A percentile compares a stretch with the other conserved stretches of the same genome.
Evolutionary conservation across 2,329 filamentous ascomycete genomes (phyloP).

Genomic region (Phoma herbarum): DNA sequence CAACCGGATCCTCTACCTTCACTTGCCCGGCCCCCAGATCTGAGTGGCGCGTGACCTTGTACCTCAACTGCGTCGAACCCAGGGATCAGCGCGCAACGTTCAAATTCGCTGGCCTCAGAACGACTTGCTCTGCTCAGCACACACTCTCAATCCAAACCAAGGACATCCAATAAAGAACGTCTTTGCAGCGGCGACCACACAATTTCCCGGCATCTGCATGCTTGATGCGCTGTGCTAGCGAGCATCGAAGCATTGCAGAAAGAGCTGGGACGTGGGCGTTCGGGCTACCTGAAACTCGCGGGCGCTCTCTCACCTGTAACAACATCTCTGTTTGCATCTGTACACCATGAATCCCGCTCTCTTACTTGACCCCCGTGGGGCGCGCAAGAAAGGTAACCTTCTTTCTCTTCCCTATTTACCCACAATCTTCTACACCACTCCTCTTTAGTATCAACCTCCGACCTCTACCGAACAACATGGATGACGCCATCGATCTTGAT

Average conservation of each 20-base stretch:
- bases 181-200: slow-evolving; percentile 10
- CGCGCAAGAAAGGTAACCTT: slow-evolving; percentile 37
- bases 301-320: slow-evolving; percentile 26
- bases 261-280: slow-evolving; percentile 17
- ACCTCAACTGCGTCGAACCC: slow-evolving; percentile 13
- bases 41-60: slow-evolving; percentile 28
- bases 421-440: not conserved
- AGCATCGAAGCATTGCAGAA: slow-evolving; percentile 22
- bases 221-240: slow-evolving; percentile 24
- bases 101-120: slow-evolving; percentile 2
- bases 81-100: slow-evolving; percentile 7
- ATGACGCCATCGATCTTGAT: slow-evolving; percentile 4
- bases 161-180: not conserved
- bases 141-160: not conserved
- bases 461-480: slow-evolving; percentile 2
- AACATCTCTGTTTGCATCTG: slow-evolving; percentile 10
- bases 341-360: slow-evolving; percentile 37
- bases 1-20: not conserved
- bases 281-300: not conserved
- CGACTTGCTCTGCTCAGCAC: not conserved
- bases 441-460: not conserved
- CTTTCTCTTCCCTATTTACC: slow-evolving; percentile 11
- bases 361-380: slow-evolving; percentile 39
- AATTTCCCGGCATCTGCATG: slow-evolving; percentile 16
- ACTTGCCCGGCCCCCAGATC: slow-evolving; percentile 28